Evolutionary conservation across 192 early-diverging fungal genomes (phyloP).

Genomic region (Linnemannia exigua): DNA sequence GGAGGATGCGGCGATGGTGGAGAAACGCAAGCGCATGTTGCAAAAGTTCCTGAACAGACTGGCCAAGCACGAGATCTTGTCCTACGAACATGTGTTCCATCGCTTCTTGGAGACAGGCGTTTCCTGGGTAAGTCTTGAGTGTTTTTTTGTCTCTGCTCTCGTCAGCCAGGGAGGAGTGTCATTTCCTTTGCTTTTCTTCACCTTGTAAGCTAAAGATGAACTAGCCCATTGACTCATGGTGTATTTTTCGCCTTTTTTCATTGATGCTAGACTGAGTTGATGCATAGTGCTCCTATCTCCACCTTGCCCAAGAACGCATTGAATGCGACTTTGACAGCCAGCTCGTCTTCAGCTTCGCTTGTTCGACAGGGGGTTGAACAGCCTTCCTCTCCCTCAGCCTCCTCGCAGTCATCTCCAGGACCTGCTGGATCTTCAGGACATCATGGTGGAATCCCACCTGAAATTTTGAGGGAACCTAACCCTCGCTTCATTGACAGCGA

Average conservation of each 20-base stretch:
- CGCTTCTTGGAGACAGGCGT: constrained; percentile 88
- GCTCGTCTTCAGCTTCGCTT: constrained; percentile 42
- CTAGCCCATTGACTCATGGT: neutral
- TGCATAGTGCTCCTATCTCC: constrained; percentile 79
- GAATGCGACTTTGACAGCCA: constrained; percentile 64
- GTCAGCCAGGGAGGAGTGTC: neutral
- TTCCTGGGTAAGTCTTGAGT: constrained; percentile 68
- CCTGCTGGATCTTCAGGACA: constrained; percentile 63
- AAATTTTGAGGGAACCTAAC: constrained; percentile 78
- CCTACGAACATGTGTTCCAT: constrained; percentile 92
- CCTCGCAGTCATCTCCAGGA: constrained; percentile 24
- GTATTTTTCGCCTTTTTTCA: neutral
- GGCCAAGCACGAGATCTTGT: constrained; percentile 88
- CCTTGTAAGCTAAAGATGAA: neutral
- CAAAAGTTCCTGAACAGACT: constrained; percentile 95
- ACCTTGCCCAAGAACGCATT: constrained; percentile 79
- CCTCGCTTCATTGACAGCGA: constrained; percentile 91
- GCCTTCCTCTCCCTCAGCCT: constrained; percentile 13
- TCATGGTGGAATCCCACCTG: constrained; percentile 53
- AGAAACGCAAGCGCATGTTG: constrained; percentile 92
- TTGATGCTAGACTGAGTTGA: constrained; percentile 69
- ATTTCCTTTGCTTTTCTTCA: neutral
- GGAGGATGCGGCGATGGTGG: constrained; percentile 92
- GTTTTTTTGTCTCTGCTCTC: neutral
- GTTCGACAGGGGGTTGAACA: neutral